Base-by-base conservation (phyloP, 2,329 filamentous ascomycete genomes). In the Exutisphaerella laricina region DNA sequence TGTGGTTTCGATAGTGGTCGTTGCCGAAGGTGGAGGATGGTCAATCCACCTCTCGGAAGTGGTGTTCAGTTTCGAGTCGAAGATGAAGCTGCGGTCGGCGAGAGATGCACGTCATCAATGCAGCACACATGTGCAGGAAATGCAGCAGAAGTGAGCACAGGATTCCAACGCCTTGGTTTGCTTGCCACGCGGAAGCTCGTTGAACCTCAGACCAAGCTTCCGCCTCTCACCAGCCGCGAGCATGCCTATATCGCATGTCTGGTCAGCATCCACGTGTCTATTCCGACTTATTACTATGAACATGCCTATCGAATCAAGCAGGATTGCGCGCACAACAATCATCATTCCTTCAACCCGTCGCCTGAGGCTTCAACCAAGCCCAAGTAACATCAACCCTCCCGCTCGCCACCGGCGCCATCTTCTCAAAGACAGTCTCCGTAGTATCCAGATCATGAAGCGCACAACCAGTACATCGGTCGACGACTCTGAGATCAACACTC, bases 381-480 rank as follows among this genome's bases (percentile, higher is more conserved):
- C 60, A 63, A 9, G 43, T 58, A 10, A 62, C 54, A 33, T 54
- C 50, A 4, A 62, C 59, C 45, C 59, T 53, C 5, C 60, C 60
- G 17, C 46, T 47, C 10, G 49, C 57, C 9, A 45, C 48, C n/a
- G 49, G 37, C 7, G 71, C 74, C 34, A 77, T 55, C 51, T 59
- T 54, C 47, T 69, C 60, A 57, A 78, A 79, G 1, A 67, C 71
- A 4, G 59, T 55, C 1, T 69, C 62, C 8, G 68, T 74, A 16
- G 75, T 60, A 53, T 79, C 75, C n/a, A 79, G 49, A 56, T 77
- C 72, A 22, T 65, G 59, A 5, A 66, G 51, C 21, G 52, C 55
- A 51, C 76, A 79, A 1, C 67, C 72, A 0, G 57, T 58, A 65
- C 83, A 88, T 39, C 82, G 71, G 64, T 88, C 84, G 4, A 86